Evolutionary conservation across 2,329 filamentous ascomycete species (phyloP).

Genomic region (Cladophialophora carrionii): DNA sequence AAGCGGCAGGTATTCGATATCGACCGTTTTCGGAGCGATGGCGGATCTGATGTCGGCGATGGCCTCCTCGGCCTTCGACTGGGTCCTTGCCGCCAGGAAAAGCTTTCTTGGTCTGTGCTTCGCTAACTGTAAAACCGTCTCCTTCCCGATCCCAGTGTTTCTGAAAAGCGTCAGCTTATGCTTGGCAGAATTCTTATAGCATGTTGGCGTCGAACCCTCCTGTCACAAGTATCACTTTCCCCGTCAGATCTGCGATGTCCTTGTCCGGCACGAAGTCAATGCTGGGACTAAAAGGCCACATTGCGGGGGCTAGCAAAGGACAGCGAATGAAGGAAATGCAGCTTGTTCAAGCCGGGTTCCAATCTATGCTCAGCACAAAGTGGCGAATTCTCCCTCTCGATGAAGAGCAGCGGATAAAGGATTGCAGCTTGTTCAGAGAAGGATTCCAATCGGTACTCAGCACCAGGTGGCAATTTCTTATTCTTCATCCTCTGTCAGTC

Average conservation of each 20-base stretch:
- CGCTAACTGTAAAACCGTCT: conserved; percentile 1
- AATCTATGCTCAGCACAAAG: neutral
- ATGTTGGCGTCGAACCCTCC: neutral
- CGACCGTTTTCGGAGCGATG: conserved; percentile 35
- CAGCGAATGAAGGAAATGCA: neutral
- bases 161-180: conserved; percentile 7
- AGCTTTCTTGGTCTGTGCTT: neutral
- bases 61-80: neutral
- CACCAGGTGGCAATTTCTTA: neutral
- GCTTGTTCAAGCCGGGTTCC: neutral
- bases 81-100: neutral
- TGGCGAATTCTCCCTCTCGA: neutral
- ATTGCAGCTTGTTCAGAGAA: neutral
- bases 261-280: neutral
- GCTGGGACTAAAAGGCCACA: neutral
- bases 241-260: conserved; percentile 4
- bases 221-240: conserved; percentile 8
- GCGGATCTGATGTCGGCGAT: neutral
- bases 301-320: neutral
- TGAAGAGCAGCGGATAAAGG: neutral
- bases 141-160: conserved; percentile 1
- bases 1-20: conserved; percentile 52
- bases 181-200: conserved; percentile 1
- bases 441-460: neutral
- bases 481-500: neutral